These are phyloP conservation scores for Coemansia pectinata DNA, from an alignment of 192 early-diverging fungal species.

Conservation along the genomic window DNA sequence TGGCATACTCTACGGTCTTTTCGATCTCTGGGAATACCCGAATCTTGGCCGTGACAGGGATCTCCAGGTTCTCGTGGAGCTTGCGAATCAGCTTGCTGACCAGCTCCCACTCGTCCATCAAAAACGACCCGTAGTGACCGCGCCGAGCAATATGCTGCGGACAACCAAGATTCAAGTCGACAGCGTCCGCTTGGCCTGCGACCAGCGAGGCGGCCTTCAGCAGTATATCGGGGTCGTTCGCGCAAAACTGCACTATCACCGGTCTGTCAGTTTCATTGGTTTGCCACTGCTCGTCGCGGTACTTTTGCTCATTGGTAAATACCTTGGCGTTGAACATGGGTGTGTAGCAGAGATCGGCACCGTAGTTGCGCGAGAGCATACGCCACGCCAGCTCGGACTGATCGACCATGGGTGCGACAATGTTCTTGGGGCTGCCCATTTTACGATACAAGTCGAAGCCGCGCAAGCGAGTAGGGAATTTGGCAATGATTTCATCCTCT, in stretches of 20 bases:
- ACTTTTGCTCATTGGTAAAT: constrained; percentile 71
- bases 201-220: constrained; percentile 82
- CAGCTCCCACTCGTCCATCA: constrained; percentile 94
- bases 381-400: constrained; percentile 97
- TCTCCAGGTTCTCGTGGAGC: constrained; percentile 74
- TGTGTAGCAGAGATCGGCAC: constrained; percentile 89
- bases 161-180: constrained; percentile 96
- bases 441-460: constrained; percentile 81
- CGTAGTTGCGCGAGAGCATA: constrained; percentile 83
- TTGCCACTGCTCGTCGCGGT: constrained; percentile 75
- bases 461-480: constrained; percentile 60
- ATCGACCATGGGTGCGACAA: constrained; percentile 97
- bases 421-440: constrained; percentile 70
- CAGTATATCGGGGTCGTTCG: constrained; percentile 87
- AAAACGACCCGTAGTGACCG: constrained; percentile 90
- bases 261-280: constrained; percentile 72
- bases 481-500: constrained; percentile 49
- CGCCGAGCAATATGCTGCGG: constrained; percentile 92
- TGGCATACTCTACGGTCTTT: constrained; percentile 91
- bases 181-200: constrained; percentile 83
- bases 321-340: constrained; percentile 96
- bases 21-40: constrained; percentile 85
- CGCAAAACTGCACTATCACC: constrained; percentile 94
- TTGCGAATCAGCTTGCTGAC: constrained; percentile 61
- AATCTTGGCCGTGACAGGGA: constrained; percentile 98